Evolutionary conservation across 129 eudicot genomes (phyloP).

Genomic region (Smallanthus sonchifolius): DNA sequence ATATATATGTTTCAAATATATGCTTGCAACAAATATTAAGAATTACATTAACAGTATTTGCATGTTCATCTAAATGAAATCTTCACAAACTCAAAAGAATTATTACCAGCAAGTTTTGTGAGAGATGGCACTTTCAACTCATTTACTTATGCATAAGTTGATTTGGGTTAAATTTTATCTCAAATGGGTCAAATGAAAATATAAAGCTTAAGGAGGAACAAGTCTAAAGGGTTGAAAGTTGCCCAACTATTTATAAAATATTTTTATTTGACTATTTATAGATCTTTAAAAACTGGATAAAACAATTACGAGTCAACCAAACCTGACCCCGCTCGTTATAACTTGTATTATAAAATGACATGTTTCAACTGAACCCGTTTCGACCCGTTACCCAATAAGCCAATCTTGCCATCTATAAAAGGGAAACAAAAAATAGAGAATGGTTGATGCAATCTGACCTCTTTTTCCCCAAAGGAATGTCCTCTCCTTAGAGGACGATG

Average conservation of each 20-base stretch:
- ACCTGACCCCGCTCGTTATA: not conserved
- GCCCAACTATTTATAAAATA: not conserved
- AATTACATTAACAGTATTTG: not conserved
- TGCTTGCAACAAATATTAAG: not conserved
- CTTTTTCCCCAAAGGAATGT: slow-evolving; percentile 97
- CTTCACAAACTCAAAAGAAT: slow-evolving; percentile 5
- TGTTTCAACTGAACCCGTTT: not conserved
- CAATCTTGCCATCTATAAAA: not conserved
- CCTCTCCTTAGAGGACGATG: slow-evolving; percentile 73
- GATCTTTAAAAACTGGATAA: not conserved
- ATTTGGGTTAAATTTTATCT: not conserved
- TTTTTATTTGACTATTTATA: not conserved
- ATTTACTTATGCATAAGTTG: not conserved
- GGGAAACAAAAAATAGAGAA: not conserved
- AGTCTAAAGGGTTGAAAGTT: not conserved
- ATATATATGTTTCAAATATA: not conserved
- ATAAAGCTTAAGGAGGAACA: not conserved
- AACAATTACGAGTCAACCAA: not conserved
- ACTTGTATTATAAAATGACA: not conserved
- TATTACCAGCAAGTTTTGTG: not conserved
- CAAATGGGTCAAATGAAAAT: not conserved
- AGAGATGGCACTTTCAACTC: not conserved
- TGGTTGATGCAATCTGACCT: slow-evolving; percentile 40
- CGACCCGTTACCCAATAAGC: not conserved
- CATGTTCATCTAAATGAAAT: slow-evolving; percentile 12